A percentile compares a stretch with the other conserved stretches of the same genome.
phyloP scores from a whole-genome alignment of 768 basidiomycete genomes.

The Exsudoporus frostii region DNA sequence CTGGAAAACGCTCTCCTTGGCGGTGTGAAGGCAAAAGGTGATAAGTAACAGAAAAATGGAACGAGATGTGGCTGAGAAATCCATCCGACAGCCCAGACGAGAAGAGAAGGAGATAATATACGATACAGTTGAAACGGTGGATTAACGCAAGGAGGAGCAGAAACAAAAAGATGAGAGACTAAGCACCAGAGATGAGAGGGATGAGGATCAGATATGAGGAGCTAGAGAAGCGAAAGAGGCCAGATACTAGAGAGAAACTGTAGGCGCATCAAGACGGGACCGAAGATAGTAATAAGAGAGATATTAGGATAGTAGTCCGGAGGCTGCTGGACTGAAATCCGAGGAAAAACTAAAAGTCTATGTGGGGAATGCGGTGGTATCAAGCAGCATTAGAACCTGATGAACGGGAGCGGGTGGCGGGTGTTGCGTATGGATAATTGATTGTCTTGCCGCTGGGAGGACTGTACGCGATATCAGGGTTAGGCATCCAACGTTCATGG shows the following conservation, averaged over 20 bases:
- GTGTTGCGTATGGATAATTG: slow-evolving; percentile 27
- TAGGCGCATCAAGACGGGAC: slow-evolving; percentile 24
- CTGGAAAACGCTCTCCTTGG: slow-evolving; percentile 32
- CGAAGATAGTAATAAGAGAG: slow-evolving; percentile 35
- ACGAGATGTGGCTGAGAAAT: slow-evolving; percentile 28
- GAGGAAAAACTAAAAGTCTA: slow-evolving; percentile 24
- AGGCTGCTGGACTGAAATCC: slow-evolving; percentile 26
- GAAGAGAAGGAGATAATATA: slow-evolving; percentile 29
- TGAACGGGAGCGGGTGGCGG: slow-evolving; percentile 26
- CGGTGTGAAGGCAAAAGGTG: slow-evolving; percentile 33
- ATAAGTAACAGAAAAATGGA: slow-evolving; percentile 33
- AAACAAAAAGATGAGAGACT: slow-evolving; percentile 15
- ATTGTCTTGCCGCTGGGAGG: slow-evolving; percentile 34
- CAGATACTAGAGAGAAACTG: slow-evolving; percentile 17
- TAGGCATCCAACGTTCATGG: slow-evolving; percentile 66
- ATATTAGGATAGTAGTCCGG: slow-evolving; percentile 33
- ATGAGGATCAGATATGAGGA: slow-evolving; percentile 11
- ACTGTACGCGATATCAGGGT: slow-evolving; percentile 35
- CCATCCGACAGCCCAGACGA: slow-evolving; percentile 30
- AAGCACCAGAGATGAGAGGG: slow-evolving; percentile 13
- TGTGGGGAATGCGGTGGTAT: slow-evolving; percentile 17
- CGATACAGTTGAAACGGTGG: slow-evolving; percentile 26
- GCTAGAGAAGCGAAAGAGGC: slow-evolving; percentile 3
- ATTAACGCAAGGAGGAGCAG: slow-evolving; percentile 34
- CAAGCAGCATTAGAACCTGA: slow-evolving; percentile 37